Percentiles rank a stretch among this genome's conserved stretches.
These are phyloP conservation scores for Cryphonectria japonica DNA, from an alignment of 2,329 filamentous ascomycete genomes.

Conservation along the genomic window DNA sequence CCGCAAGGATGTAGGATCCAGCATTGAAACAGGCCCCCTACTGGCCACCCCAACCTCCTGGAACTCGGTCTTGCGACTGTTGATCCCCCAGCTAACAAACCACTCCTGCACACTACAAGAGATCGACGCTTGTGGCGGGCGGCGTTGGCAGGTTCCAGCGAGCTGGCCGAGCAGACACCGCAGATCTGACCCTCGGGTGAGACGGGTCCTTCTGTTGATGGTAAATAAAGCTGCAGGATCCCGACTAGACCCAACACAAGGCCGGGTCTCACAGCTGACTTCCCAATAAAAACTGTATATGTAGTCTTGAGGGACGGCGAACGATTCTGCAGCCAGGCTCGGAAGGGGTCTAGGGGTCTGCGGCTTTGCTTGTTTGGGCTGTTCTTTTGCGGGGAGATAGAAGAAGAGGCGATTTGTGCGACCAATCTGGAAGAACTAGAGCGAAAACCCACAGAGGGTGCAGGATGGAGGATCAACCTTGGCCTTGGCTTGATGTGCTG, in stretches of 20 bases:
- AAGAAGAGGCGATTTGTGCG: not conserved
- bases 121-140: slow-evolving; percentile 7
- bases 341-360: not conserved
- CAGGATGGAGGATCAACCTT: not conserved
- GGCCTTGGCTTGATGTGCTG: not conserved
- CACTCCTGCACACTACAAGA: not conserved
- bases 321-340: not conserved
- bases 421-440: not conserved
- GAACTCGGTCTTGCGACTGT: not conserved
- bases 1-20: slow-evolving; percentile 2
- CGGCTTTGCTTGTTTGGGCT: not conserved
- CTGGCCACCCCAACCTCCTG: slow-evolving; percentile 8
- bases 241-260: not conserved
- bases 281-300: not conserved
- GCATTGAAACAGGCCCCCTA: slow-evolving; percentile 9
- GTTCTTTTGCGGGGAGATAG: slow-evolving; percentile 1
- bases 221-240: slow-evolving; percentile 7
- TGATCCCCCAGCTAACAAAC: not conserved
- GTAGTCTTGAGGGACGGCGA: not conserved
- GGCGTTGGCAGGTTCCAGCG: not conserved
- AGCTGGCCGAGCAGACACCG: not conserved
- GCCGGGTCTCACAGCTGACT: not conserved
- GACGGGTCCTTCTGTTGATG: not conserved
- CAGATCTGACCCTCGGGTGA: not conserved
- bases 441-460: not conserved